Evolutionary conservation across 106 monocot species (phyloP).

Genomic region (Narthecium ossifragum): DNA sequence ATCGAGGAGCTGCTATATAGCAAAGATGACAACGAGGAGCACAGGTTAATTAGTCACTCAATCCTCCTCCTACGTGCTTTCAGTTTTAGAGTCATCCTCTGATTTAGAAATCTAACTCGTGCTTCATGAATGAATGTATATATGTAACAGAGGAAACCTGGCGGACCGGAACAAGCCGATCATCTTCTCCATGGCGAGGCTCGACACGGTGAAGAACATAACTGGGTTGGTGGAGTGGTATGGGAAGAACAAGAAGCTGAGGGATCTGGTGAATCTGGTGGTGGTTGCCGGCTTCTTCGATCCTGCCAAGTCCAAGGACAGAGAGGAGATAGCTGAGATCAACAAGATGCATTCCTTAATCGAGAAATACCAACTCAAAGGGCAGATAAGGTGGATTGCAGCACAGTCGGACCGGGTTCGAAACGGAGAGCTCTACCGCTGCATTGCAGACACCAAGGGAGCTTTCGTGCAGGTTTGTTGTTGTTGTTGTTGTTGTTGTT

Average conservation of each 20-base stretch:
- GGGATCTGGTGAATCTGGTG: constrained; percentile 85
- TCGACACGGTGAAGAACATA: constrained; percentile 95
- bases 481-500: no score
- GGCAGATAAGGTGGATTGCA: constrained; percentile 91
- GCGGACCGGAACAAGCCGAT: constrained; percentile 78
- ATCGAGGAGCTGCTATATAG: constrained; percentile 80
- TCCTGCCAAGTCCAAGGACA: constrained; percentile 80
- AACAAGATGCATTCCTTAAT: constrained; percentile 90
- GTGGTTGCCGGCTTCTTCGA: constrained; percentile 88
- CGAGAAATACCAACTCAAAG: constrained; percentile 66
- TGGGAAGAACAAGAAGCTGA: constrained; percentile 71
- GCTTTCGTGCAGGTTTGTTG: constrained; percentile 77
- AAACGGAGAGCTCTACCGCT: constrained; percentile 91
- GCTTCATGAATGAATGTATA: constrained; percentile 2
- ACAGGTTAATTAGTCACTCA: constrained; percentile 54
- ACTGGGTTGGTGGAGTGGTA: constrained; percentile 88
- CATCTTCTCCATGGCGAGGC: constrained; percentile 97
- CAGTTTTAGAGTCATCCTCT: neutral
- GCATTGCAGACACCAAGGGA: constrained; percentile 86
- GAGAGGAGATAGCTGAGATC: constrained; percentile 89
- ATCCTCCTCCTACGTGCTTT: no score
- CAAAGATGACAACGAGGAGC: constrained; percentile 70
- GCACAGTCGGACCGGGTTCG: constrained; percentile 77
- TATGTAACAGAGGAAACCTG: constrained; percentile 58
- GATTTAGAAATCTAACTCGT: neutral